A percentile compares a stretch with the other conserved stretches of the same genome.
Conservation (phyloP, 257 asterid genomes). For the Penstemon davidsonii region DNA sequence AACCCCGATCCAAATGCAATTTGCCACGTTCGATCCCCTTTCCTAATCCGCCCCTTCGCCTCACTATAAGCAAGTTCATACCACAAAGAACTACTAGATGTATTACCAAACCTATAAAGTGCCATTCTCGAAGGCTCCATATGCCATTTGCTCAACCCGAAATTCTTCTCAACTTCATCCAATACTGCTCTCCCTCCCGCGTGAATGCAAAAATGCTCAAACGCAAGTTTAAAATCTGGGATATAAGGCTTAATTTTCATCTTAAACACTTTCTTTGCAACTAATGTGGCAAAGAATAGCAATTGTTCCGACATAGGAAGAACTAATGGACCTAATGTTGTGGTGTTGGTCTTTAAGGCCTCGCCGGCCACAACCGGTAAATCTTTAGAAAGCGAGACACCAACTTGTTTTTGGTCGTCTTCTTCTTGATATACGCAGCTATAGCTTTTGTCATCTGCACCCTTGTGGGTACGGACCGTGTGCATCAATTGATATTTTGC, state of each 20-base stretch:
- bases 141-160: slow-evolving; percentile 28
- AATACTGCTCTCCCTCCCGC: slow-evolving; percentile 42
- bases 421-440: slow-evolving; percentile 29
- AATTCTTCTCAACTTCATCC: slow-evolving; percentile 36
- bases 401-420: slow-evolving; percentile 24
- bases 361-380: slow-evolving; percentile 37
- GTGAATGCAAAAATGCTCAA: slow-evolving; percentile 46
- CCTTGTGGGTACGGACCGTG: slow-evolving; percentile 36
- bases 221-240: slow-evolving; percentile 43
- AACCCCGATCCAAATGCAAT: slow-evolving; percentile 46
- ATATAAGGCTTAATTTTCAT: slow-evolving; percentile 26
- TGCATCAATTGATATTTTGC: slow-evolving; percentile 36
- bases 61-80: slow-evolving; percentile 43
- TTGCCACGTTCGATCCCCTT: slow-evolving; percentile 42
- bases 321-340: slow-evolving; percentile 37
- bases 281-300: slow-evolving; percentile 13
- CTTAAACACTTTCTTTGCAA: slow-evolving; percentile 25
- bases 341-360: slow-evolving; percentile 31
- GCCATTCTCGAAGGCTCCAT: slow-evolving; percentile 56
- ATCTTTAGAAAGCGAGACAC: slow-evolving; percentile 33
- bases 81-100: slow-evolving; percentile 46
- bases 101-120: slow-evolving; percentile 41
- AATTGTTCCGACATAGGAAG: slow-evolving; percentile 39
- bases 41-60: slow-evolving; percentile 41
- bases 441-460: slow-evolving; percentile 35